These are phyloP conservation scores for Schizophyllum amplum DNA, from an alignment of 1,284 basidiomycete genomes.

Conservation along the genomic window DNA sequence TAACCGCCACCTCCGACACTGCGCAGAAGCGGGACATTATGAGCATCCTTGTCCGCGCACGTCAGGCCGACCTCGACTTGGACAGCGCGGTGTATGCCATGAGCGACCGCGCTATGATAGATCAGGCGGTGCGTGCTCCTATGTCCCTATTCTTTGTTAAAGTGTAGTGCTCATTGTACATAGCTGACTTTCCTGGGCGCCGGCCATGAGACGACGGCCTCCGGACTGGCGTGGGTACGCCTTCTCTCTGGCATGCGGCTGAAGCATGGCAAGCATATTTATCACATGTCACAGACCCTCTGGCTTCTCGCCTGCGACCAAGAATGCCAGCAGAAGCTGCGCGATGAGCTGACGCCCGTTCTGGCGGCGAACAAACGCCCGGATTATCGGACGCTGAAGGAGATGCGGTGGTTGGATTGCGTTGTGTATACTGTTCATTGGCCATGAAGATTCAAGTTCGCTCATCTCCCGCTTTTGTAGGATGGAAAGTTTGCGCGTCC, in stretches of 20 bases:
- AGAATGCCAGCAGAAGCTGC: conserved; percentile 31
- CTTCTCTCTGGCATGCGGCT: background rate
- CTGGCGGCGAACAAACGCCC: conserved; percentile 28
- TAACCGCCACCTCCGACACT: conserved; percentile 19
- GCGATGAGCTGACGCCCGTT: conserved; percentile 32
- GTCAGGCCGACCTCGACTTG: conserved; percentile 24
- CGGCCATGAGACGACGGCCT: conserved; percentile 45
- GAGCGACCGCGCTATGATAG: conserved; percentile 40
- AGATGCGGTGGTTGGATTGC: conserved; percentile 36
- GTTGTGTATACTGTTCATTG: conserved; percentile 30
- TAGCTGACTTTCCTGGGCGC: conserved; percentile 41
- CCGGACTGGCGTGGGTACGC: conserved; percentile 37
- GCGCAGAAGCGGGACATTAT: conserved; percentile 43
- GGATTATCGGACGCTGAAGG: conserved; percentile 37
- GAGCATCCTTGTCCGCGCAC: conserved; percentile 37
- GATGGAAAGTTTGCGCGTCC: conserved; percentile 31
- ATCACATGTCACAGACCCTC: conserved; percentile 22
- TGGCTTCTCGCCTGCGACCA: conserved; percentile 30
- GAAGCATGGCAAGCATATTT: background rate
- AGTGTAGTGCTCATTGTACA: too few species aligned
- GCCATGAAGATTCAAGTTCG: too few species aligned
- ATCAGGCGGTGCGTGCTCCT: conserved; percentile 26
- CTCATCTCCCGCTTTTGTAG: conserved; percentile 15
- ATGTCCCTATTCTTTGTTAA: too few species aligned
- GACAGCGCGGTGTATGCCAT: conserved; percentile 27